Percentiles rank a stretch among this genome's conserved stretches.
phyloP scores from a whole-genome alignment of 164 flowering plant genomes.

The Piper longum region DNA sequence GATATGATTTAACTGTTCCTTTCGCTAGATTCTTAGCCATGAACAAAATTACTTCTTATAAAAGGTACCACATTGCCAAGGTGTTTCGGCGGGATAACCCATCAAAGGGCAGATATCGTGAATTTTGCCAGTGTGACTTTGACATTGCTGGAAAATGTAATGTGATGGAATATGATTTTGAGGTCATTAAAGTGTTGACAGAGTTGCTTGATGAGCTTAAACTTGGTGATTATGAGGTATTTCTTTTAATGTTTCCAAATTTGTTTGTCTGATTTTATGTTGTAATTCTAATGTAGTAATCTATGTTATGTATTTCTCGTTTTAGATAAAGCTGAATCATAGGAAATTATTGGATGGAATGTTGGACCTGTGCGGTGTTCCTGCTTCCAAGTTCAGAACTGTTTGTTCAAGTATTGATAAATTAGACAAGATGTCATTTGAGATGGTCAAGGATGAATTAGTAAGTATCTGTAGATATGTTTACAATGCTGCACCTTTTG shows the following conservation, averaged over 20 bases:
- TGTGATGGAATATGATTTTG: conserved; percentile 78
- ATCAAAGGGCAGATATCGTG: conserved; percentile 87
- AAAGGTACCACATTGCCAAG: conserved; percentile 88
- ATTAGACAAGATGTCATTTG: conserved; percentile 82
- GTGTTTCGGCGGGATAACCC: conserved; percentile 93
- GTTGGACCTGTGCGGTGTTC: conserved; percentile 93
- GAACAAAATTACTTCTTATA: conserved; percentile 70
- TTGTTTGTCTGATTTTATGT: not conserved
- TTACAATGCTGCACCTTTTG: not conserved
- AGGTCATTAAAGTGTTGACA: conserved; percentile 71
- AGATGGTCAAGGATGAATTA: conserved; percentile 76
- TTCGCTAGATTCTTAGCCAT: conserved; percentile 89
- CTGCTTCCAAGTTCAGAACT: conserved; percentile 80
- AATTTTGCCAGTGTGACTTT: conserved; percentile 96
- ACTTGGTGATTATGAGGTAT: conserved; percentile 88
- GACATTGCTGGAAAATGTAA: conserved; percentile 88
- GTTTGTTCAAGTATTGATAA: conserved; percentile 97
- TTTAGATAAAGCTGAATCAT: conserved; percentile 82
- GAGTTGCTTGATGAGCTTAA: conserved; percentile 79
- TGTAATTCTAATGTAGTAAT: not conserved
- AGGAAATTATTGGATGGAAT: conserved; percentile 83
- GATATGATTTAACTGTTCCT: conserved; percentile 97
- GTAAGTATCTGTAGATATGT: conserved; percentile 18
- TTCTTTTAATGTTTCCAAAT: not conserved
- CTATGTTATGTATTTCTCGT: conserved; percentile 3